Conservation (phyloP, 2,329 filamentous ascomycete species). For the Pestalotiopsis sp. region DNA sequence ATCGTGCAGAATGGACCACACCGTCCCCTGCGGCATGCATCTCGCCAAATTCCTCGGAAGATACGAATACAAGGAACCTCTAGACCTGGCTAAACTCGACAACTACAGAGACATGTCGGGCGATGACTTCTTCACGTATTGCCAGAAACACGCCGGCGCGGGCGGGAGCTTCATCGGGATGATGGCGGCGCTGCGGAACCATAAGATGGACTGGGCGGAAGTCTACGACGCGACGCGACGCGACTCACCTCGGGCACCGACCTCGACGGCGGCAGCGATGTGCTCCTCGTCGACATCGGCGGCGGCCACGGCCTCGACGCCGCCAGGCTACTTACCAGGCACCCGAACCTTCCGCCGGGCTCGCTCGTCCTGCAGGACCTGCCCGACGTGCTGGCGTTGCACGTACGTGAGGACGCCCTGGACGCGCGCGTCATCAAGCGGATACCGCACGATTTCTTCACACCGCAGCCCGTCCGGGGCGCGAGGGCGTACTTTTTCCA, state of each 20-base stretch:
- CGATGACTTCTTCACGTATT: constrained; percentile 23
- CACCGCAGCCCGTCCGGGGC: constrained; percentile 24
- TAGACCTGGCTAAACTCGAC: constrained; percentile 18
- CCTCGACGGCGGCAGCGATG: constrained; percentile 24
- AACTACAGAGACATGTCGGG: constrained; percentile 21
- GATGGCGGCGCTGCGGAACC: constrained; percentile 21
- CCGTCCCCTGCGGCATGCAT: constrained; percentile 17
- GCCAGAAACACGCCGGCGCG: constrained; percentile 16
- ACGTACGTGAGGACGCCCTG: constrained; percentile 1
- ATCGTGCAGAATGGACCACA: constrained; percentile 15
- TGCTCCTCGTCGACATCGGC: constrained; percentile 40
- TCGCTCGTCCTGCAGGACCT: constrained; percentile 40
- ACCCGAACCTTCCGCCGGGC: constrained; percentile 30
- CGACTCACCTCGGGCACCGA: constrained; percentile 22
- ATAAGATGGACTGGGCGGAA: constrained; percentile 25
- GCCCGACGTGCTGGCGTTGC: constrained; percentile 24
- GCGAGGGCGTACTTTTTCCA: constrained; percentile 32
- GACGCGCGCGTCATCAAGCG: constrained; percentile 22
- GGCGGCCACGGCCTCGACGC: constrained; percentile 41
- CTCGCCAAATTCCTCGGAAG: constrained; percentile 24
- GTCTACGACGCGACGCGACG: constrained; percentile 27
- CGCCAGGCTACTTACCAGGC: constrained; percentile 27
- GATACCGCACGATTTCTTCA: constrained; percentile 33
- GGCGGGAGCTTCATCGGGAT: constrained; percentile 24
- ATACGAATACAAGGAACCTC: constrained; percentile 22